Conservation (phyloP, 495 filamentous ascomycete genomes). For the Elasticomyces elasticus region DNA sequence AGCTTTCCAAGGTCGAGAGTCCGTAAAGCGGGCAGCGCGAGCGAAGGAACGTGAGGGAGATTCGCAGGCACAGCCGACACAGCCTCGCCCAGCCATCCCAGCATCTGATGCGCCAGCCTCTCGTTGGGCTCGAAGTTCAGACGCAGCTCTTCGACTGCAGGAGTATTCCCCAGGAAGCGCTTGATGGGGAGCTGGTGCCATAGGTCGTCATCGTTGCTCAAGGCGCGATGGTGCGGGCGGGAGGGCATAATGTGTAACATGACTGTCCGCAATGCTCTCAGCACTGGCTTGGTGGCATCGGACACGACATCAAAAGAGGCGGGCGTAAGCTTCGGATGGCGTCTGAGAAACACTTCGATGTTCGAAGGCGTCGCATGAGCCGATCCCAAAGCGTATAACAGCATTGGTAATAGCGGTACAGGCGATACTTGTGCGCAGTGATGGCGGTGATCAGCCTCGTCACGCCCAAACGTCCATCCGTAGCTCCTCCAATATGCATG, state of each 20-base stretch:
- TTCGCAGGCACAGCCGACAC: neutral
- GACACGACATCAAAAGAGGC: slow-evolving; percentile 7
- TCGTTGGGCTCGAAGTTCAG: slow-evolving; percentile 8
- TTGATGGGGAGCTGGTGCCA: neutral
- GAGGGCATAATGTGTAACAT: slow-evolving; percentile 5
- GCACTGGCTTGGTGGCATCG: neutral
- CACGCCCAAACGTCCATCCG: slow-evolving; percentile 12
- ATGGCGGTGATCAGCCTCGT: neutral
- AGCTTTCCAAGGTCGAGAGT: slow-evolving; percentile 6
- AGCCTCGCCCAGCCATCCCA: slow-evolving; percentile 5
- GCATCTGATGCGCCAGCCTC: neutral
- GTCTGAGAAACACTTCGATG: slow-evolving; percentile 35
- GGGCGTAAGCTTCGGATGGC: neutral
- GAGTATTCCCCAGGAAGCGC: neutral
- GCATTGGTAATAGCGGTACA: slow-evolving; percentile 20
- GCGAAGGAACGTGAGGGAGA: neutral
- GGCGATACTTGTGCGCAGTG: neutral
- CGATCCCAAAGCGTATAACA: slow-evolving; percentile 32
- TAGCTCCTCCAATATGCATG: slow-evolving; percentile 20
- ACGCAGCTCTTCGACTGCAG: slow-evolving; percentile 2
- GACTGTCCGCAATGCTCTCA: slow-evolving; percentile 3
- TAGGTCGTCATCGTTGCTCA: neutral
- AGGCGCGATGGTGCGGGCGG: neutral
- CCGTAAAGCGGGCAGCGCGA: neutral
- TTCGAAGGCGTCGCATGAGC: slow-evolving; percentile 25